A percentile compares a stretch with the other conserved stretches of the same genome.
Evolutionary conservation across 2,329 filamentous ascomycete genomes (phyloP).

Genomic region (Fusarium newnesense): DNA sequence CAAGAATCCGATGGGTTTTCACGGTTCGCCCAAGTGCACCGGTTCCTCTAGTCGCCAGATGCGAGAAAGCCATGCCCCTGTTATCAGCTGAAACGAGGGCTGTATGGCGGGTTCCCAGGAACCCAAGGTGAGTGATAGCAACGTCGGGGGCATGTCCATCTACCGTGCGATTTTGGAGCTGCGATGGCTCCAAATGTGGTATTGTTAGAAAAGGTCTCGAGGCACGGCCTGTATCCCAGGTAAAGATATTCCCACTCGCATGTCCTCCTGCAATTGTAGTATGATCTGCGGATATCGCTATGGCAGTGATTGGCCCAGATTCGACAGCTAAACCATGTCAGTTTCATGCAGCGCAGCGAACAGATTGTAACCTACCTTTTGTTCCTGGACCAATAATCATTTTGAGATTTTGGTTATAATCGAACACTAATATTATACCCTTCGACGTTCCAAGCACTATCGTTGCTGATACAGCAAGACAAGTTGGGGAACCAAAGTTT

Average conservation of each 20-base stretch:
- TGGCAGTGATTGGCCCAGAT: conserved; percentile 84
- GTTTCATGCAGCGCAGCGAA: conserved; percentile 6
- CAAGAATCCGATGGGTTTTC: conserved; percentile 89
- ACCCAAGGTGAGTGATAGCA: conserved; percentile 89
- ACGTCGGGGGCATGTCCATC: conserved; percentile 87
- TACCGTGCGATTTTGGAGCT: conserved; percentile 70
- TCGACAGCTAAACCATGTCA: conserved; percentile 76
- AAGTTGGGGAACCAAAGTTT: conserved; percentile 92
- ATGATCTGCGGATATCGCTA: conserved; percentile 94
- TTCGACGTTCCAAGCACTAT: conserved; percentile 95
- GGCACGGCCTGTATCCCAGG: conserved; percentile 90
- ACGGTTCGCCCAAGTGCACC: conserved; percentile 86
- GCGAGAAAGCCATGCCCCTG: conserved; percentile 96
- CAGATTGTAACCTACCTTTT: conserved; percentile 69
- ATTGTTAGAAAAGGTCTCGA: conserved; percentile 90
- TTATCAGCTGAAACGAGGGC: conserved; percentile 96
- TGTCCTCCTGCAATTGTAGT: conserved; percentile 92
- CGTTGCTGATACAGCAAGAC: conserved; percentile 85
- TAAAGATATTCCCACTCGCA: conserved; percentile 91
- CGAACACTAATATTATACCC: conserved; percentile 93
- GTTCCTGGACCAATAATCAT: conserved; percentile 93
- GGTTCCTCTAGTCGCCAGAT: conserved; percentile 90
- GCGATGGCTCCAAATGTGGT: conserved; percentile 74
- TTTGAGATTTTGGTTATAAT: conserved; percentile 96
- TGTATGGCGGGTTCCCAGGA: conserved; percentile 91